Conservation (phyloP, 257 asterid genomes). For the Echites panduratus region DNA sequence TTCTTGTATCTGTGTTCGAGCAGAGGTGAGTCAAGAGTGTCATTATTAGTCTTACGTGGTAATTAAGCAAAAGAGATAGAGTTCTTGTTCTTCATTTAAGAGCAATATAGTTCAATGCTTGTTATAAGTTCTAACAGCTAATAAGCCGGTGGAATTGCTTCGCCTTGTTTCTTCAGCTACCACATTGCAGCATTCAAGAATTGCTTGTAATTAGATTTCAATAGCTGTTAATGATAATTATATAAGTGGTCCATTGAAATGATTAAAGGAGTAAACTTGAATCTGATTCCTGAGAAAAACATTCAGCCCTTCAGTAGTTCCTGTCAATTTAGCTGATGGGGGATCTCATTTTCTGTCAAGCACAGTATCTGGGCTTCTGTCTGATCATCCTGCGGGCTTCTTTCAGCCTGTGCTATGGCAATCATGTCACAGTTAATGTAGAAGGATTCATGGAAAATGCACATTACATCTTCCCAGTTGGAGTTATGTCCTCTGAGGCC, state of each 20-base stretch:
- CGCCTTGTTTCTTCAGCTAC: neutral
- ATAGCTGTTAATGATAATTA: neutral
- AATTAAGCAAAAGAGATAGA: neutral
- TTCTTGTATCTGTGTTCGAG: too few relatives aligned
- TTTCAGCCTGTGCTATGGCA: conserved; percentile 3
- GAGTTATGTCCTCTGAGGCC: neutral
- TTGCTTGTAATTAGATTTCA: too few relatives aligned
- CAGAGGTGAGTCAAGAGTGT: too few relatives aligned
- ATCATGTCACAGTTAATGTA: neutral
- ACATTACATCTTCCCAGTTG: neutral
- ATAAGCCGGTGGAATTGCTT: conserved; percentile 13
- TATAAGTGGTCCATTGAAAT: neutral
- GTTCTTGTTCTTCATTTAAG: neutral
- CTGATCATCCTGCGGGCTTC: conserved; percentile 11
- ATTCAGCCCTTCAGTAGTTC: neutral
- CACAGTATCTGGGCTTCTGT: neutral
- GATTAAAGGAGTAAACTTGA: neutral
- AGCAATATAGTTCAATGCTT: neutral
- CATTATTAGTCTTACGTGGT: neutral
- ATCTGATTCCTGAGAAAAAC: neutral
- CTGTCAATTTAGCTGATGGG: neutral
- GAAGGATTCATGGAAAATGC: neutral
- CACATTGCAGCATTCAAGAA: conserved; percentile 8
- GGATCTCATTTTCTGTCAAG: neutral
- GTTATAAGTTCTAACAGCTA: neutral